Base-by-base conservation (phyloP, 2,329 filamentous ascomycete genomes). In the Claviceps citrina region DNA sequence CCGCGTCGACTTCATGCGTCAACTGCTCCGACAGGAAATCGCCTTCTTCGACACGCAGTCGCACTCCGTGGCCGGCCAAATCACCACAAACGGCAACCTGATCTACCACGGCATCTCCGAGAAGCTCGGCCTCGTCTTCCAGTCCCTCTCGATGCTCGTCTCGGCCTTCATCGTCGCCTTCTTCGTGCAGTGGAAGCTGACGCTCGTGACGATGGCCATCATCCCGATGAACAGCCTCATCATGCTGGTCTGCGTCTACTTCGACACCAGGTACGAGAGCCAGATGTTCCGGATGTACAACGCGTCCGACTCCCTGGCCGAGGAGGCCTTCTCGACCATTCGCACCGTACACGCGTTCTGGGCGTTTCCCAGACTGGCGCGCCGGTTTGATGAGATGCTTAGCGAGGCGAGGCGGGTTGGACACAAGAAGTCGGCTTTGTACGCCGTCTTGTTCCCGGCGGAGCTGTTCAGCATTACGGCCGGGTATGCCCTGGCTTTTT, bases 311-410 rank as follows among this genome's bases (percentile, higher is more conserved):
- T 58, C 58, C 0, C 50, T 71, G 8, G 68, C 68, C 0, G 65
- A 72, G 45, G 67, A 70, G 44, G 60, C 64, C 2, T 61, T 73
- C 39, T 59, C 62, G 1, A 67, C 62, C 16, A 64, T 70, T 28
- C 58, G 65, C 6, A 71, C 63, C 1, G 63, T 66, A 1, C 66
- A 70, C 44, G 68, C 68, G 7, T 71, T 72, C 38, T 67, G 63
- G 54, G 65, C 64, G 2, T 62, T 65, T 33, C 61, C 62, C 0
- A 64, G 60, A 42, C 49, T 71, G 25, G 54, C 60, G 0, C 47
- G 45, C 3, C 60, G 63, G 26, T 71, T 67, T 46, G 59, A 62
- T 7, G 46, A 46, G 1, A 62, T 64, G 31, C 56, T 73, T 1
- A 53, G 60, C 1, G 54, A 62, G 5, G 65, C 66, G 0, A 51